Conservation (phyloP, 345 rosid genomes). For the Mercurialis annua region DNA sequence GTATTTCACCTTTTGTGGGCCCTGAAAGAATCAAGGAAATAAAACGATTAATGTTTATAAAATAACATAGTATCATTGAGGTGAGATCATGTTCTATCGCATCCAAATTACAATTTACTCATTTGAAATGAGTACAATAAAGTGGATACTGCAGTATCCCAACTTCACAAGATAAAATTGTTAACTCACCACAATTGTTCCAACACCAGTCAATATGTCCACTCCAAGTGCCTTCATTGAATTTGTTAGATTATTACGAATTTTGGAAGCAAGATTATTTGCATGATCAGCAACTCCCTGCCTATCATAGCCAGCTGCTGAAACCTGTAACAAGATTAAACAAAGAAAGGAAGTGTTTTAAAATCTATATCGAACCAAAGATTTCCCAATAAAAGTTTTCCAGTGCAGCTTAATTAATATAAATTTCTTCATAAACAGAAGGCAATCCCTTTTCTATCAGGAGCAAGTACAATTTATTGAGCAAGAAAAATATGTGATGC, state of each 20-base stretch:
- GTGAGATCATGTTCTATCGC: neutral
- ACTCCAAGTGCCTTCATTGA: constrained; percentile 95
- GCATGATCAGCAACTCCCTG: constrained; percentile 99
- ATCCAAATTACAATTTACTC: neutral
- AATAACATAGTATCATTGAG: neutral
- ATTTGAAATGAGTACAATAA: neutral
- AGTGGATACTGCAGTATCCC: neutral
- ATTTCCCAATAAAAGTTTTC: neutral
- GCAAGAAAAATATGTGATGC: neutral
- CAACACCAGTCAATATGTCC: constrained; percentile 90
- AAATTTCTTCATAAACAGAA: no score
- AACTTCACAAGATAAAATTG: constrained; percentile 1
- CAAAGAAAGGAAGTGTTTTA: neutral
- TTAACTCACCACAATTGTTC: constrained; percentile 67
- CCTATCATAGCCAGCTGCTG: constrained; percentile 90
- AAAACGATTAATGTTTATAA: constrained; percentile 4
- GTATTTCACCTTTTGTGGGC: constrained; percentile 87
- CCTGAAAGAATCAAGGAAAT: constrained; percentile 41
- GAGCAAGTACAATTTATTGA: no score
- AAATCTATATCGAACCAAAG: neutral
- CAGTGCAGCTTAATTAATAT: no score
- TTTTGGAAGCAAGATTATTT: constrained; percentile 83
- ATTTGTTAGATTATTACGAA: constrained; percentile 81
- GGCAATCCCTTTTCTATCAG: no score
- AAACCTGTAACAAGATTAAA: constrained; percentile 47